Conservation (phyloP, 331 rosid species). For the Dryas integrifolia region DNA sequence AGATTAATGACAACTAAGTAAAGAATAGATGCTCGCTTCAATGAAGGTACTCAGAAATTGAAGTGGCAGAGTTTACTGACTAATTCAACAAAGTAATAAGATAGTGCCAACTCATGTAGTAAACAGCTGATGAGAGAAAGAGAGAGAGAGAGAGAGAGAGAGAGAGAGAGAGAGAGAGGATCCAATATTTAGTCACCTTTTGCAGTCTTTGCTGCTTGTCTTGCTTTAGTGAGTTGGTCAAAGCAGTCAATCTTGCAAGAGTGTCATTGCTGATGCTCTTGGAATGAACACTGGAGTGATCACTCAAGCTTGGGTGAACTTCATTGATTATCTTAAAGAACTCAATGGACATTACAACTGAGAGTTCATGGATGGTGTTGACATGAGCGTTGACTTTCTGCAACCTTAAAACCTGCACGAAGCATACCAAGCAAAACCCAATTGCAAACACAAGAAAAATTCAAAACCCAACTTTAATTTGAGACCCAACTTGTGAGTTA, state of each 20-base stretch:
- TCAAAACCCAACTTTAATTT: not conserved
- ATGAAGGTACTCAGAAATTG: not conserved
- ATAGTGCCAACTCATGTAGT: not conserved
- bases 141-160: conserved; percentile 4
- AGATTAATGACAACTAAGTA: not conserved
- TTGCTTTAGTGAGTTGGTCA: conserved; percentile 60
- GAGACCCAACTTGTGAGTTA: not conserved
- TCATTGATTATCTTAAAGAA: conserved; percentile 49
- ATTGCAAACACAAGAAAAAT: conserved; percentile 17
- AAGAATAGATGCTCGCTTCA: not conserved
- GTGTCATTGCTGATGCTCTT: conserved; percentile 81
- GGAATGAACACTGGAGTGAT: conserved; percentile 37
- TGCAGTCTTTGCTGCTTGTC: conserved; percentile 66
- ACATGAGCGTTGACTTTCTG: conserved; percentile 61
- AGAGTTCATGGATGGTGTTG: conserved; percentile 50
- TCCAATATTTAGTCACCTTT: conserved; percentile 50
- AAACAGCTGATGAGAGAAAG: not conserved
- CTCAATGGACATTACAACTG: conserved; percentile 71
- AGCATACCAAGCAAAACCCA: conserved; percentile 9
- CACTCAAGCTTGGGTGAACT: conserved; percentile 69
- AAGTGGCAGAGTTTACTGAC: not conserved
- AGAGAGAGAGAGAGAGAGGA: not conserved
- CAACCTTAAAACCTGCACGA: conserved; percentile 59
- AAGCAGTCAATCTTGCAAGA: conserved; percentile 70
- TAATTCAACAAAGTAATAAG: not conserved